Evolutionary conservation across 164 flowering plant genomes (phyloP).

Genomic region (Umbellularia californica): DNA sequence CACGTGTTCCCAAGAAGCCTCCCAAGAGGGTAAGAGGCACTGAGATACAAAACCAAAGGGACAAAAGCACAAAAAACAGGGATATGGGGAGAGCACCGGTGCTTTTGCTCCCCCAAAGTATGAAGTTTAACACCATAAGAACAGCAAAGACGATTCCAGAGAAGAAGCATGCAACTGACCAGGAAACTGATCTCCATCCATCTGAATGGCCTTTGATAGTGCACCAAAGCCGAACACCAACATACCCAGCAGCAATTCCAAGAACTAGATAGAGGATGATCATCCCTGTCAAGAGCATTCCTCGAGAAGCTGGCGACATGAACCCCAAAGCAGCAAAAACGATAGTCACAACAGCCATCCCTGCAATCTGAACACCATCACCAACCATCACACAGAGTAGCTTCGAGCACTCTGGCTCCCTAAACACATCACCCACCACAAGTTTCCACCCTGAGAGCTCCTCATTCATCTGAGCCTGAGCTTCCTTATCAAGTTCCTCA

Average conservation of each 20-base stretch:
- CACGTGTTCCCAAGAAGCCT: constrained; percentile 30
- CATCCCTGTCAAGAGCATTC: constrained; percentile 39
- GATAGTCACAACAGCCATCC: constrained; percentile 38
- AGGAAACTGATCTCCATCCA: constrained; percentile 38
- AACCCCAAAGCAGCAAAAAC: constrained; percentile 40
- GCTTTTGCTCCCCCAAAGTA: constrained; percentile 37
- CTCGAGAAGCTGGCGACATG: constrained; percentile 45
- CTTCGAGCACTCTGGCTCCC: constrained; percentile 34
- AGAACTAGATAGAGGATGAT: constrained; percentile 34
- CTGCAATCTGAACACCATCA: constrained; percentile 36
- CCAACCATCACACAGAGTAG: constrained; percentile 40
- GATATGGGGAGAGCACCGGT: constrained; percentile 45
- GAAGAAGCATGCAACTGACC: constrained; percentile 38
- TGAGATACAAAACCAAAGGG: constrained; percentile 42
- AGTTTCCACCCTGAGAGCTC: constrained; percentile 76
- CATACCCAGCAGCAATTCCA: constrained; percentile 37
- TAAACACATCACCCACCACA: constrained; percentile 64
- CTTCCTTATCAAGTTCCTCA: constrained; percentile 59
- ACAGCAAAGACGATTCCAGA: constrained; percentile 32
- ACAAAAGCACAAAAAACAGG: constrained; percentile 25
- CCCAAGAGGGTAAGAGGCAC: constrained; percentile 42
- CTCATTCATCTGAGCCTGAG: constrained; percentile 72
- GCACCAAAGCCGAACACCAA: constrained; percentile 35
- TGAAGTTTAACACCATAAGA: constrained; percentile 29
- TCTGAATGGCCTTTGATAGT: constrained; percentile 31